Base-by-base conservation (phyloP, 2,329 filamentous ascomycete genomes). In the Bipolaris cookei region DNA sequence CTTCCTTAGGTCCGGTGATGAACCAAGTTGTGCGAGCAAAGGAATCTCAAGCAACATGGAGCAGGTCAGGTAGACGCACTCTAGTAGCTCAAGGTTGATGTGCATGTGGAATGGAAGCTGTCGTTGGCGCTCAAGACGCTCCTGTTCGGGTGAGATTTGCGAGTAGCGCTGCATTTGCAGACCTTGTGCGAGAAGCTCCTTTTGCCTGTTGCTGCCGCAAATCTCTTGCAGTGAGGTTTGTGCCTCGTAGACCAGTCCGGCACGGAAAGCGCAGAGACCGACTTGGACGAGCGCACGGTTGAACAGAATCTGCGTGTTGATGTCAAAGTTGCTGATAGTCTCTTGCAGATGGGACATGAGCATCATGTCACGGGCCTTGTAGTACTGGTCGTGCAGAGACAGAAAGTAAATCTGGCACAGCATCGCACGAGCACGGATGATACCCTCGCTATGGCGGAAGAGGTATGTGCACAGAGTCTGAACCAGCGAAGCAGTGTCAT, bases 101-200 rank as follows among this genome's bases (percentile, higher is more conserved):
- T 99, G 95, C 92, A 99, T 97, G 83, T 99, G 95, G 88, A 99
- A 99, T 35, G 95, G 95, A 67, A 99, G 86, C 81, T 99, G 95
- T 71, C 95, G 89, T 81, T 98, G 94, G 77, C 95, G 91, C 83
- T 99, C 95, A 37, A 98, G 86, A 66, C 94, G 91, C 82, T 99
- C 95, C 80, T 99, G 95, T 80, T 99, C 95, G 16, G 95, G 95
- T 34, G 93, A 95, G 61, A 99, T 95, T 73, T 97, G 93, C 71
- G 87, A 94, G 82, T 93, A 99, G 68, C 95, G 88, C 82, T 99
- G 95, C 78, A 99, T 95, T 84, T 98, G 97, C 62, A 99, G 92
- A 78, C 95, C 96, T 80, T 99, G 95, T 37, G 95, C 96, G 42
- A 99, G 86, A 50, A 99, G 85, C 81, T 99, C 95, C 86, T 99